A percentile compares a stretch with the other conserved stretches of the same genome.
phyloP scores from a whole-genome alignment of 2,329 filamentous ascomycete genomes.

The Acrocalymma vagum region DNA sequence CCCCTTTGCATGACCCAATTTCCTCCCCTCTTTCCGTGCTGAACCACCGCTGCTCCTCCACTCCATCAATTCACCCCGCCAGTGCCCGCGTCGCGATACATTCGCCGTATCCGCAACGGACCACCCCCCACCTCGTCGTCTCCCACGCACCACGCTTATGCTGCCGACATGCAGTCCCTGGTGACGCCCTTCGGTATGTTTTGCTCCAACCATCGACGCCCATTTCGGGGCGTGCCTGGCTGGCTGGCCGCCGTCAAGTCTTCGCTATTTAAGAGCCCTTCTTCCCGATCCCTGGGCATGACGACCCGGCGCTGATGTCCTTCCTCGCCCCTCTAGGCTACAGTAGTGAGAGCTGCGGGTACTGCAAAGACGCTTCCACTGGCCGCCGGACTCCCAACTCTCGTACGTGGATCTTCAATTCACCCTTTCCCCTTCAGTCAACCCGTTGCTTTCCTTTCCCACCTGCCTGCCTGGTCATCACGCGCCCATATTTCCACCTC shows the following conservation, averaged over 20 bases:
- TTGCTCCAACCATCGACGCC: constrained; percentile 48
- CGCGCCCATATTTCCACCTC: constrained; percentile 29
- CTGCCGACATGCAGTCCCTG: constrained; percentile 52
- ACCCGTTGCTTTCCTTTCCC: too few relatives aligned
- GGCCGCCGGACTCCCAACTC: constrained; percentile 58
- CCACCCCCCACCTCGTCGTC: constrained; percentile 40
- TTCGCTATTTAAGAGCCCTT: constrained; percentile 6
- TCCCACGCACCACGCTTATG: constrained; percentile 54
- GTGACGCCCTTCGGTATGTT: constrained; percentile 52
- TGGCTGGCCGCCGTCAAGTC: constrained; percentile 38
- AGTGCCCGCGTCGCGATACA: constrained; percentile 18
- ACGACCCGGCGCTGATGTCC: constrained; percentile 32
- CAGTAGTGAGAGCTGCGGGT: constrained; percentile 58
- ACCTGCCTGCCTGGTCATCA: constrained; percentile 17
- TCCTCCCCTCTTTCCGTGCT: constrained; percentile 6
- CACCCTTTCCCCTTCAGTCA: constrained; percentile 17
- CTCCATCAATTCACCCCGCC: constrained; percentile 19
- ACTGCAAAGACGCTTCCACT: constrained; percentile 58
- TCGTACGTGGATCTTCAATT: constrained; percentile 51
- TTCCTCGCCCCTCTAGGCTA: constrained; percentile 50
- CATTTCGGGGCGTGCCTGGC: constrained; percentile 43
- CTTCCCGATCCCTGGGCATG: constrained; percentile 9
- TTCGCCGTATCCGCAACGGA: constrained; percentile 24
- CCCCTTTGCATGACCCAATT: background rate
- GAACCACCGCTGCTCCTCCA: constrained; percentile 24